A percentile compares a stretch with the other conserved stretches of the same genome.
Evolutionary conservation across 495 filamentous ascomycete genomes (phyloP).

Genomic region (Ramalina intermedia): DNA sequence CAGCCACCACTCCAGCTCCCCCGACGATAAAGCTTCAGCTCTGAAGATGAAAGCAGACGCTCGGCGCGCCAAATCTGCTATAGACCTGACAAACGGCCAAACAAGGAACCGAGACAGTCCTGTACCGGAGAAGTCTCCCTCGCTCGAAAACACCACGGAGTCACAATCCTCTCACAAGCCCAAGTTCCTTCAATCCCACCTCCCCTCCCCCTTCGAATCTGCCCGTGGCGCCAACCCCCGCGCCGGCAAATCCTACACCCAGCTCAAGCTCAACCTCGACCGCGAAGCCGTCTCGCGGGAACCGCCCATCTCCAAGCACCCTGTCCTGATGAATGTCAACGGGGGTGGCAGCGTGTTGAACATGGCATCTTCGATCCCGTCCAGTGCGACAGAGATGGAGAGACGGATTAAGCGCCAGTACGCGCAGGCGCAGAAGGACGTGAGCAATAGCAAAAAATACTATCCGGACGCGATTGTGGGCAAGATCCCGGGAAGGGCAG

Average conservation of each 20-base stretch:
- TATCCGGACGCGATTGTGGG: slow-evolving; percentile 3
- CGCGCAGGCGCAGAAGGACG: slow-evolving; percentile 5
- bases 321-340: slow-evolving; percentile 2
- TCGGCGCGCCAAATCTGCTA: slow-evolving; percentile 12
- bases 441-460: slow-evolving; percentile 5
- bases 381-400: slow-evolving; percentile 2
- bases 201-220: slow-evolving; percentile 13
- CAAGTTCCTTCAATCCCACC: not conserved
- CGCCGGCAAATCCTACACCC: slow-evolving; percentile 12
- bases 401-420: slow-evolving; percentile 8
- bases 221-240: slow-evolving; percentile 10
- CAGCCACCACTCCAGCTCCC: slow-evolving; percentile 1
- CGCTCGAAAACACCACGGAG: too few species aligned
- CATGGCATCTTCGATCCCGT: not conserved
- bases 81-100: slow-evolving; percentile 7
- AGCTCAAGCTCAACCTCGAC: slow-evolving; percentile 16
- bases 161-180: not conserved
- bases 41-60: not conserved
- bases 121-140: slow-evolving; percentile 1
- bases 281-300: slow-evolving; percentile 11
- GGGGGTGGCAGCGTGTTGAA: slow-evolving; percentile 4
- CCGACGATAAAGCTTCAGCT: not conserved
- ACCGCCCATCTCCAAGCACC: slow-evolving; percentile 5
- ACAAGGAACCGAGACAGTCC: not conserved
- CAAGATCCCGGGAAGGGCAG: not conserved